Conservation (phyloP, 129 eudicot species). For the Cynara cardunculus region DNA sequence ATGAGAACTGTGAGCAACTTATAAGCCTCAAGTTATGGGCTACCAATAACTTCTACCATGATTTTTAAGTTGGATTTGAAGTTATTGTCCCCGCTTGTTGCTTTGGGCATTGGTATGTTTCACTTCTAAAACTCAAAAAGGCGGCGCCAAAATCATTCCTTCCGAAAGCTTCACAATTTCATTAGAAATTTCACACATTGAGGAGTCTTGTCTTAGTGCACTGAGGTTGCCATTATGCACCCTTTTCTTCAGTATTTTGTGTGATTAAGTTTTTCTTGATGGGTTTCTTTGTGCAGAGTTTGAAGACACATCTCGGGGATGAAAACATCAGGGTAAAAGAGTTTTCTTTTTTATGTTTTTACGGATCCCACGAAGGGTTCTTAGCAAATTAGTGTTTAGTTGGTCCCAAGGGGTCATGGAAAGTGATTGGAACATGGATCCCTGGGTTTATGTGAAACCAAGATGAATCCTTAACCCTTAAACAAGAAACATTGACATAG, state of each 20-base stretch:
- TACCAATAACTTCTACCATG: no score
- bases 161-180: background rate
- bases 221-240: background rate
- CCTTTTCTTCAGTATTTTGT: background rate
- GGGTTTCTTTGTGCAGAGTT: slow-evolving; percentile 57
- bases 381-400: background rate
- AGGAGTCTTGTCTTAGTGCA: background rate
- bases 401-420: background rate
- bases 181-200: background rate
- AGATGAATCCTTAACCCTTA: background rate
- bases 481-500: background rate
- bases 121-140: slow-evolving; percentile 7
- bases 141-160: background rate
- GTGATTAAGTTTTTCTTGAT: slow-evolving; percentile 5
- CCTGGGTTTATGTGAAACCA: background rate
- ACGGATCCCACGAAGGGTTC: slow-evolving; percentile 2
- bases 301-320: slow-evolving; percentile 79
- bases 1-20: no score
- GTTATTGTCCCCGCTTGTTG: no score
- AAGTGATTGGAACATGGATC: slow-evolving; percentile 6
- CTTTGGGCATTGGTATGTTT: no score
- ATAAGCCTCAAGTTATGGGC: no score
- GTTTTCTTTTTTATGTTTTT: background rate
- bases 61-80: no score
- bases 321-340: slow-evolving; percentile 68